These are phyloP conservation scores for Trebouxia gelatinosa DNA, from an alignment of 163 green algal species.

Conservation along the genomic window DNA sequence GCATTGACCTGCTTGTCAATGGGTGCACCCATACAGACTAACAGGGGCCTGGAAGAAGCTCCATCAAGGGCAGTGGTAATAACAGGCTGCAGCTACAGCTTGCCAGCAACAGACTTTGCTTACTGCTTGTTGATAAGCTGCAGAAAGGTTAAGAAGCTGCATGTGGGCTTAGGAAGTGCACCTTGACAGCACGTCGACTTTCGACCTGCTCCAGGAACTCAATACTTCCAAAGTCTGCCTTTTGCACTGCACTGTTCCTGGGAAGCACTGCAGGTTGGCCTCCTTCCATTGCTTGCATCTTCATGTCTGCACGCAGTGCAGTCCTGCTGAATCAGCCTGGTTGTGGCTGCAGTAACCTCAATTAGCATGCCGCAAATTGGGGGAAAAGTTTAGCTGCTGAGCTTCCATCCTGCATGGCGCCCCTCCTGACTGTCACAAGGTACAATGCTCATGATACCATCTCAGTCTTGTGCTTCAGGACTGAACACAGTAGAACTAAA, in stretches of 20 bases:
- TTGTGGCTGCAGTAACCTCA: background rate
- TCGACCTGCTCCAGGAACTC: constrained; percentile 29
- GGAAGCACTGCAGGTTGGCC: background rate
- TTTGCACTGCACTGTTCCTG: background rate
- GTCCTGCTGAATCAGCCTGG: background rate
- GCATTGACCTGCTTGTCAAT: background rate
- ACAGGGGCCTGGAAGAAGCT: too few relatives aligned
- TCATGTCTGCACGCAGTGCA: background rate
- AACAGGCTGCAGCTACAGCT: too few relatives aligned
- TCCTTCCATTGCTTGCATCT: background rate
- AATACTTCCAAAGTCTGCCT: constrained; percentile 13
- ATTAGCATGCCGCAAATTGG: background rate
- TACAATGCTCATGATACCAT: too few relatives aligned
- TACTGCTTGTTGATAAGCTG: background rate
- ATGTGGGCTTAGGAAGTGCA: background rate
- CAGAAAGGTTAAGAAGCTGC: background rate
- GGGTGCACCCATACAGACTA: too few relatives aligned
- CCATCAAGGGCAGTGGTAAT: too few relatives aligned
- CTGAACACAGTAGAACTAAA: too few relatives aligned
- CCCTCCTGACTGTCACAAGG: too few relatives aligned
- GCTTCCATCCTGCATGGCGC: too few relatives aligned
- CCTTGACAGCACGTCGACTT: constrained; percentile 35
- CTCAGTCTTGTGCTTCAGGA: too few relatives aligned
- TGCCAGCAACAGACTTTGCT: background rate
- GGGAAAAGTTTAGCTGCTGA: too few relatives aligned